Percentiles rank a stretch among this genome's conserved stretches.
These are phyloP conservation scores for Russula foetens DNA, from an alignment of 768 basidiomycete genomes.

Conservation along the genomic window DNA sequence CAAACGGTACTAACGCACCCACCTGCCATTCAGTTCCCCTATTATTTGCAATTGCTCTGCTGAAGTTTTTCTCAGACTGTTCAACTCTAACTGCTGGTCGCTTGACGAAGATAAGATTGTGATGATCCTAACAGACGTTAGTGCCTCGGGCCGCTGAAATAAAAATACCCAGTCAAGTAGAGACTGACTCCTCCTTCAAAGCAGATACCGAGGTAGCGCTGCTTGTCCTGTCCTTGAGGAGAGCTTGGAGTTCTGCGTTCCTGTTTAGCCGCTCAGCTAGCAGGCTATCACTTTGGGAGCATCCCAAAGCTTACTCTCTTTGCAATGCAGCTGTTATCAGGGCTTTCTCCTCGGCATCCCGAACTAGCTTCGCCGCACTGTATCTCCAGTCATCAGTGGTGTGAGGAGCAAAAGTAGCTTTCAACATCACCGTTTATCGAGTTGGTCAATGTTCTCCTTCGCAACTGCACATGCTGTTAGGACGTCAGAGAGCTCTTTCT, in stretches of 20 bases:
- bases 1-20: background rate
- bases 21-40: slow-evolving; percentile 11
- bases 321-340: background rate
- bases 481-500: slow-evolving; percentile 11
- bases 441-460: background rate
- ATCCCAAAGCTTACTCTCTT: slow-evolving; percentile 1
- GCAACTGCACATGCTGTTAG: slow-evolving; percentile 5
- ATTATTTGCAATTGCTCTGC: slow-evolving; percentile 12
- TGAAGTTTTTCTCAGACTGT: slow-evolving; percentile 2
- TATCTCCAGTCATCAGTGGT: background rate
- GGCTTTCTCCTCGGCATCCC: slow-evolving; percentile 6
- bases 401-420: background rate
- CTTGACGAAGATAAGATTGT: slow-evolving; percentile 8
- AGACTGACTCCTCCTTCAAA: slow-evolving; percentile 18
- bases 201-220: background rate
- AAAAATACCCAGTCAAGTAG: background rate
- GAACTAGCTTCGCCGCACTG: slow-evolving; percentile 1
- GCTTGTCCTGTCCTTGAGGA: slow-evolving; percentile 10
- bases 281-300: background rate
- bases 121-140: slow-evolving; percentile 1
- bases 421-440: slow-evolving; percentile 3
- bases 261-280: background rate
- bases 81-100: slow-evolving; percentile 9
- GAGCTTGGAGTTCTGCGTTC: slow-evolving; percentile 13
- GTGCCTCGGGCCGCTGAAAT: background rate